Evolutionary conservation across 2,329 filamentous ascomycete species (phyloP).

Genomic region (Penicillium sclerotigenum): DNA sequence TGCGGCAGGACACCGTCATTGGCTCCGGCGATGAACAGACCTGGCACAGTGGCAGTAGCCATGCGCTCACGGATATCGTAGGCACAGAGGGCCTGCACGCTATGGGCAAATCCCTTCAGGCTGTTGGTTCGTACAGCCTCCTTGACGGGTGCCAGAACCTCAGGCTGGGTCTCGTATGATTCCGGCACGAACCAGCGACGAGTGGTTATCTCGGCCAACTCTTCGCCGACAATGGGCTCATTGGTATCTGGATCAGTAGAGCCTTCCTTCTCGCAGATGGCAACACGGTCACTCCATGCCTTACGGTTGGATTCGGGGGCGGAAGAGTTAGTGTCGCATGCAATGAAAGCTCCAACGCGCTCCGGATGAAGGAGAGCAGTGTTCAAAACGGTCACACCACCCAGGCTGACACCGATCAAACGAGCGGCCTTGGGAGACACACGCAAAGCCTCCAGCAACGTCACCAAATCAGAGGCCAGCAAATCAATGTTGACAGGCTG

Average conservation of each 20-base stretch:
- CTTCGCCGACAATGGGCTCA: slow-evolving; percentile 57
- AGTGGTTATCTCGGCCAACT: slow-evolving; percentile 68
- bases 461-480: slow-evolving; percentile 64
- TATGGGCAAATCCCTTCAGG: slow-evolving; percentile 73
- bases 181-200: slow-evolving; percentile 68
- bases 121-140: slow-evolving; percentile 68
- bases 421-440: slow-evolving; percentile 61
- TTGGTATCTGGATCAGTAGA: slow-evolving; percentile 35
- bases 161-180: slow-evolving; percentile 57
- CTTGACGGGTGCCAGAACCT: slow-evolving; percentile 56
- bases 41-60: slow-evolving; percentile 37
- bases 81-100: slow-evolving; percentile 62
- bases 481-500: slow-evolving; percentile 59
- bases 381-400: slow-evolving; percentile 73
- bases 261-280: slow-evolving; percentile 59
- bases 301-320: slow-evolving; percentile 71
- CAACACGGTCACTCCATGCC: slow-evolving; percentile 75
- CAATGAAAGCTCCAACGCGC: slow-evolving; percentile 60
- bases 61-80: slow-evolving; percentile 50
- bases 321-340: slow-evolving; percentile 74
- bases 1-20: slow-evolving; percentile 71
- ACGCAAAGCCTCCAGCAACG: slow-evolving; percentile 66
- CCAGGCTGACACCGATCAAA: slow-evolving; percentile 74
- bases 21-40: slow-evolving; percentile 68
- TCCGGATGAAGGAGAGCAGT: slow-evolving; percentile 65